Percentiles rank a stretch among this genome's conserved stretches.
phyloP scores from a whole-genome alignment of 2,329 filamentous ascomycete species.

The Clonostachys rhizophaga region DNA sequence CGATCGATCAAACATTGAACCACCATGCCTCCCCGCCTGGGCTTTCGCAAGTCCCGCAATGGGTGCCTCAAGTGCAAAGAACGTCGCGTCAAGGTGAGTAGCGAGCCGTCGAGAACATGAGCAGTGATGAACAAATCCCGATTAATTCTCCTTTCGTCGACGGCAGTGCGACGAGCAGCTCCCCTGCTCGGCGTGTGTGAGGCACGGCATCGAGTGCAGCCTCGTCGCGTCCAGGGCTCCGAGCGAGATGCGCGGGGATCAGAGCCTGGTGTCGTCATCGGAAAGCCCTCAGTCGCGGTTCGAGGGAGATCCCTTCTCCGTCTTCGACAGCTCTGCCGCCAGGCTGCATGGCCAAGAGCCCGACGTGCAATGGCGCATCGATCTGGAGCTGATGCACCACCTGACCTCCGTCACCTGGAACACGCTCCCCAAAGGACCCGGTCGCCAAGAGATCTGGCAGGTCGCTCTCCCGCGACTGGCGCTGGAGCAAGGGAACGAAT shows the following conservation, averaged over 20 bases:
- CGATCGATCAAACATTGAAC: no score
- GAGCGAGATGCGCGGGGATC: not conserved
- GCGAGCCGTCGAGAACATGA: not conserved
- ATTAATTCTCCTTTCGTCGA: not conserved
- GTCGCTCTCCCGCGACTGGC: slow-evolving; percentile 15
- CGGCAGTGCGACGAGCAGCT: slow-evolving; percentile 27
- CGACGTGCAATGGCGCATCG: slow-evolving; percentile 17
- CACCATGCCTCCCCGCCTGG: not conserved
- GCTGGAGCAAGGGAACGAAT: slow-evolving; percentile 11
- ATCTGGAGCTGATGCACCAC: slow-evolving; percentile 29
- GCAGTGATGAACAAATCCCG: not conserved
- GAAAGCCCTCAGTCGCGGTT: not conserved
- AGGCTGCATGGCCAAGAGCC: not conserved
- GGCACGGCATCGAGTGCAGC: slow-evolving; percentile 26
- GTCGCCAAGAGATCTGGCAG: slow-evolving; percentile 16
- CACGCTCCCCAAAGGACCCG: slow-evolving; percentile 18
- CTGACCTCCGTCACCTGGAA: slow-evolving; percentile 19
- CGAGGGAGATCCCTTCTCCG: not conserved
- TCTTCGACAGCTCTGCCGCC: not conserved
- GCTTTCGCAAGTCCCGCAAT: slow-evolving; percentile 3
- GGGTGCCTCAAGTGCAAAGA: slow-evolving; percentile 4
- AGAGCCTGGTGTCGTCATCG: not conserved
- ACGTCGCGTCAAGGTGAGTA: slow-evolving; percentile 1
- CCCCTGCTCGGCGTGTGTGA: slow-evolving; percentile 27
- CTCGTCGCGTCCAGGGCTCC: slow-evolving; percentile 6